Base-by-base conservation (phyloP, 2,329 filamentous ascomycete genomes). In the Tothia fuscella region DNA sequence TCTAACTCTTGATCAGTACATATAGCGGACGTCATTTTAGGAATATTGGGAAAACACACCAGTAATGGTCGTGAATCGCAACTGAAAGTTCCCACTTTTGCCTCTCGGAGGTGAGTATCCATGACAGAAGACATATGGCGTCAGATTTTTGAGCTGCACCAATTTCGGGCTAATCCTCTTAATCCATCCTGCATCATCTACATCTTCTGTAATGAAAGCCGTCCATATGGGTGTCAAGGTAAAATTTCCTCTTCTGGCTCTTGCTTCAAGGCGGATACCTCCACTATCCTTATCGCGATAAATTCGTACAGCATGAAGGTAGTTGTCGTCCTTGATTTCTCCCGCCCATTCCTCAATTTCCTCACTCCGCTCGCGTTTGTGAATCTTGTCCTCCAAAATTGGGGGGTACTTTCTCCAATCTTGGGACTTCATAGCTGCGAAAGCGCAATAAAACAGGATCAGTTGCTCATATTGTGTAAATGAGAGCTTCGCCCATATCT, bases 161-260 rank as follows among this genome's bases (percentile, higher is more conserved):
- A 64, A 62, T 29, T 59, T 64, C 2, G 61, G 38, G 2, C 60
- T 60, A 1, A 63, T 49, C 9, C 55, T 57, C 30, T 62, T 63
- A 44, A 71, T 61, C 71, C 72, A 76, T 25, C 57, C 58, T 4
- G 56, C 61, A 39, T 63, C 58, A 21, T 57, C 56, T 25, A 72
- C 56, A 42, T 68, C 64, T 19, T 65, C 56, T 1, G 67, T 70
- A 16, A 74, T 61, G 46, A 74, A 75, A 0, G 70, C 70, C 2
- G 73, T 79, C 75, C 75, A 79, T 42, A 78, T 69, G 0, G 75
- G 74, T 2, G 71, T 68, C 16, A 64, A 61, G 48, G 68, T 66
- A 56, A 70, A 63, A 1, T 65, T 63, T 1, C 74, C 73, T 20
- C 66, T 60, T 21, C 66, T 62, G 25, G 74, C 59, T 1, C 70